These are phyloP conservation scores for Cystofilobasidium ferigula DNA, from an alignment of 768 basidiomycete genomes.

Conservation along the genomic window DNA sequence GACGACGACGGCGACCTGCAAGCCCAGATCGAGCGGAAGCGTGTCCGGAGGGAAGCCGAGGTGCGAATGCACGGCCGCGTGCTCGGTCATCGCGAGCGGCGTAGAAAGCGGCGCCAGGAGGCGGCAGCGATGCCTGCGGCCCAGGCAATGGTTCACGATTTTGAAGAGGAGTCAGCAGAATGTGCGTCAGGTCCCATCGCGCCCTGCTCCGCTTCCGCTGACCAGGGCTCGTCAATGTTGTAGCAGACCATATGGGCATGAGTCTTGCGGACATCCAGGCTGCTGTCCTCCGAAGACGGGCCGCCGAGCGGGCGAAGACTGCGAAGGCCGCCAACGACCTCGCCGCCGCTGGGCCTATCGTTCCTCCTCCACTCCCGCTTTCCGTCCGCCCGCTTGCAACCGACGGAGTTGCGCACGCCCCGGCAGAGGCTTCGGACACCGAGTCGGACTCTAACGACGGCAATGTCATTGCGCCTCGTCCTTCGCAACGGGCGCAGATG, in stretches of 20 bases:
- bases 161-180: too few relatives aligned
- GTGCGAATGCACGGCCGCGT: neutral
- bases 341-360: neutral
- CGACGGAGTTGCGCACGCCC: too few relatives aligned
- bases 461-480: neutral
- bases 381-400: too few relatives aligned
- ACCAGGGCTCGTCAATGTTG: too few relatives aligned
- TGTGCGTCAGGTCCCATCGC: too few relatives aligned
- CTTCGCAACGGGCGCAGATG: neutral
- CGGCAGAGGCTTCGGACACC: too few relatives aligned
- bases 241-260: too few relatives aligned
- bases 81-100: constrained; percentile 1
- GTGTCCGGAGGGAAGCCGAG: neutral
- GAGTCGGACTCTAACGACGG: neutral
- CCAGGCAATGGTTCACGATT: too few relatives aligned
- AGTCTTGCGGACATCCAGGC: neutral
- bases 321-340: neutral
- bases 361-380: neutral
- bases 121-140: too few relatives aligned
- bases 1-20: neutral
- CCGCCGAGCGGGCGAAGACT: neutral
- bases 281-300: too few relatives aligned
- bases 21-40: too few relatives aligned
- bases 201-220: too few relatives aligned
- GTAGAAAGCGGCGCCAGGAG: neutral